Evolutionary conservation across 2,329 filamentous ascomycete genomes (phyloP).

Genomic region (Stenocarpella maydis): DNA sequence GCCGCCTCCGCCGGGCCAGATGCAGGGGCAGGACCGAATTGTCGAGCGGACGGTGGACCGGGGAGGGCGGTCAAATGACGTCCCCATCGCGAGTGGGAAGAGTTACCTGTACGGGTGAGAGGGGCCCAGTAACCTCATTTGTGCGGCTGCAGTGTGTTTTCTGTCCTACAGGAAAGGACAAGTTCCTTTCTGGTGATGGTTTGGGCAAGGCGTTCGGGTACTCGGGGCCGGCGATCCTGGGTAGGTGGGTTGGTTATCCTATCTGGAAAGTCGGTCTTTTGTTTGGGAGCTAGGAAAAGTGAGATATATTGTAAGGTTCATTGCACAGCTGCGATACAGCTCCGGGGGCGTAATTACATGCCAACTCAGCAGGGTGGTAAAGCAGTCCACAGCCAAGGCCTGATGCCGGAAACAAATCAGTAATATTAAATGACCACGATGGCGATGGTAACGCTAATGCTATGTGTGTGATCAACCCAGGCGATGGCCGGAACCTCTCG

Average conservation of each 20-base stretch:
- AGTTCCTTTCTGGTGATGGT: background rate
- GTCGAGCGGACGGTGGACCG: slow-evolving; percentile 35
- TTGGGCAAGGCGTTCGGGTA: slow-evolving; percentile 14
- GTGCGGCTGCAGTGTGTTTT: background rate
- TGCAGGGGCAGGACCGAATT: slow-evolving; percentile 16
- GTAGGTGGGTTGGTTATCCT: background rate
- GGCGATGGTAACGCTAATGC: slow-evolving; percentile 22
- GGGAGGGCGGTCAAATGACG: slow-evolving; percentile 36
- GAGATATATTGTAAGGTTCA: background rate
- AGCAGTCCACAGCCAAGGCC: slow-evolving; percentile 27
- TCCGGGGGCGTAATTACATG: background rate
- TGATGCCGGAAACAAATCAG: slow-evolving; percentile 27
- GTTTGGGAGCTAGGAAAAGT: slow-evolving; percentile 10
- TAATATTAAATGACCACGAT: slow-evolving; percentile 12
- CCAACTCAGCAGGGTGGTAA: background rate
- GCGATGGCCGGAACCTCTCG: slow-evolving; percentile 68
- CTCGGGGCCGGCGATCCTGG: background rate
- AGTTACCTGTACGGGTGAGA: slow-evolving; percentile 46
- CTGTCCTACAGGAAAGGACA: background rate
- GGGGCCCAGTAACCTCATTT: background rate
- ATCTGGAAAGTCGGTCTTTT: background rate
- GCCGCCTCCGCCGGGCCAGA: slow-evolving; percentile 22
- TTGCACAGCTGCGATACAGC: background rate
- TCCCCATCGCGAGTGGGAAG: slow-evolving; percentile 48
- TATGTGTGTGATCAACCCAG: slow-evolving; percentile 55